These are phyloP conservation scores for Ganoderma resinaceum DNA, from an alignment of 1,284 basidiomycete genomes.

Conservation along the genomic window DNA sequence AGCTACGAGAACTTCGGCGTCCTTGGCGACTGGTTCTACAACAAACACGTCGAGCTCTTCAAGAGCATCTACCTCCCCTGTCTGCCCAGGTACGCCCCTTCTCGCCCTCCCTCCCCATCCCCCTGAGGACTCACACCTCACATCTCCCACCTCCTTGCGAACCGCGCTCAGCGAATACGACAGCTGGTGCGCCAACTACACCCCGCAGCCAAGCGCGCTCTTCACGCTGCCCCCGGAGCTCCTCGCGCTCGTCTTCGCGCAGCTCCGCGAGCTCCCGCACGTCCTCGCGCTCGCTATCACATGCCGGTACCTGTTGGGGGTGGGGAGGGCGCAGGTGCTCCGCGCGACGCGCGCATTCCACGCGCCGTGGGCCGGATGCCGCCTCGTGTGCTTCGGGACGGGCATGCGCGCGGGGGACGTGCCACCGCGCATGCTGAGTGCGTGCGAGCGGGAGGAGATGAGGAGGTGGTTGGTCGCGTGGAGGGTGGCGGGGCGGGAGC, in stretches of 20 bases:
- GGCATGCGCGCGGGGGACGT: not conserved
- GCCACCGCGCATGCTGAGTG: constrained; percentile 8
- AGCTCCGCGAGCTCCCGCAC: not conserved
- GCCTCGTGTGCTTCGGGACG: constrained; percentile 12
- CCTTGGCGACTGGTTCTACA: constrained; percentile 8
- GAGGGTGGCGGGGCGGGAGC: not conserved
- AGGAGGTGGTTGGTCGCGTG: not conserved
- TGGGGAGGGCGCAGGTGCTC: constrained; percentile 4
- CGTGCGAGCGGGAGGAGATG: not conserved
- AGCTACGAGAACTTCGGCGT: constrained; percentile 5
- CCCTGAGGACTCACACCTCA: not conserved
- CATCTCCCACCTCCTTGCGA: no score
- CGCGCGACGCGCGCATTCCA: not conserved
- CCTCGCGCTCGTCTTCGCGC: constrained; percentile 4
- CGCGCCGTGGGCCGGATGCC: constrained; percentile 10
- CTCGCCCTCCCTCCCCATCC: not conserved
- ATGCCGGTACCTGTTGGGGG: constrained; percentile 6
- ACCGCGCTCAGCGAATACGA: not conserved
- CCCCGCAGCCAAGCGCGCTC: not conserved
- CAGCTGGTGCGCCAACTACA: constrained; percentile 2
- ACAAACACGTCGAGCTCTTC: constrained; percentile 6
- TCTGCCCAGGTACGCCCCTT: not conserved
- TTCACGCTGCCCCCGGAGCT: constrained; percentile 7
- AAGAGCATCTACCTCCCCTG: not conserved
- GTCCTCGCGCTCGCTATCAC: constrained; percentile 3